A percentile compares a stretch with the other conserved stretches of the same genome.
These are phyloP conservation scores for Sideroxylon spinosum DNA, from an alignment of 179 eudicot species.

Conservation along the genomic window DNA sequence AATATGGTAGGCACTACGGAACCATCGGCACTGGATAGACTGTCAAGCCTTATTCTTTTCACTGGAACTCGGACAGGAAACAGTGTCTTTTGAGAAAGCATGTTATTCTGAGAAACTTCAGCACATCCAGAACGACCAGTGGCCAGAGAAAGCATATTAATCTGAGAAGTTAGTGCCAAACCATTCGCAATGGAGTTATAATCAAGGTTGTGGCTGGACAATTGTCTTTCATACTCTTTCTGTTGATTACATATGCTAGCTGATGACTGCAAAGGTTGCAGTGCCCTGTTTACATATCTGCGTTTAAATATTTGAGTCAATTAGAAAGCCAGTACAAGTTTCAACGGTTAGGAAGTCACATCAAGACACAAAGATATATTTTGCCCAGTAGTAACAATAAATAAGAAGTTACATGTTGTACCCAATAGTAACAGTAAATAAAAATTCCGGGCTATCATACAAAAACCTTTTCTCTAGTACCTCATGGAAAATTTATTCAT, in stretches of 20 bases:
- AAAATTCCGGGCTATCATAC: not conserved
- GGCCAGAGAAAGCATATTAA: constrained; percentile 21
- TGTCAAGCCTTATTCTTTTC: constrained; percentile 38
- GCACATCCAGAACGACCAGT: constrained; percentile 22
- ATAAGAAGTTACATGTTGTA: too few relatives aligned
- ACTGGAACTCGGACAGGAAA: constrained; percentile 45
- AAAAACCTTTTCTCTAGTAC: not conserved
- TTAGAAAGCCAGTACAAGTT: not conserved
- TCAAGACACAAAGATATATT: too few relatives aligned
- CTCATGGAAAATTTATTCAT: not conserved
- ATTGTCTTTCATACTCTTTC: constrained; percentile 24
- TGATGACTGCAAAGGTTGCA: constrained; percentile 29
- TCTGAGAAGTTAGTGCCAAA: constrained; percentile 20
- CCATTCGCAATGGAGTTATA: constrained; percentile 25
- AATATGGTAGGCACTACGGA: constrained; percentile 28
- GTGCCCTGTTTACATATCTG: constrained; percentile 52
- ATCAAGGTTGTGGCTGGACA: constrained; percentile 24
- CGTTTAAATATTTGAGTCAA: constrained; percentile 13
- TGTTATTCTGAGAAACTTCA: constrained; percentile 18
- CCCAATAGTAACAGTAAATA: not conserved
- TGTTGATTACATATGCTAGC: constrained; percentile 29
- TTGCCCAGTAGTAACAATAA: not conserved
- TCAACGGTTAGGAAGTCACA: not conserved
- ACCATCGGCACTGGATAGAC: constrained; percentile 23
- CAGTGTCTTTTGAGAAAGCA: constrained; percentile 31